Evolutionary conservation across 495 filamentous ascomycete species (phyloP).

Genomic region (Evansstolkia leycettana): DNA sequence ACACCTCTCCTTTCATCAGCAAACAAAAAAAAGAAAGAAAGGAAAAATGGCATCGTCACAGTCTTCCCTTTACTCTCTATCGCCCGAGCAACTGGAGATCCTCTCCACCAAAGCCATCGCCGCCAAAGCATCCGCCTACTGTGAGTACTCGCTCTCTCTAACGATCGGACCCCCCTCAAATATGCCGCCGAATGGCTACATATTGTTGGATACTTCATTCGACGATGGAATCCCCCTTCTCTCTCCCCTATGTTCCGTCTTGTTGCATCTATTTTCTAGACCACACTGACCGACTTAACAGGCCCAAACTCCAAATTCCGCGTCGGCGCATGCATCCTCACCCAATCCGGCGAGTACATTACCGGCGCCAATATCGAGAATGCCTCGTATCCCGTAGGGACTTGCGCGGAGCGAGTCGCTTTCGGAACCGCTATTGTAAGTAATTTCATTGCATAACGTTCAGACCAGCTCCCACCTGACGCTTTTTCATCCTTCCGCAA

Average conservation of each 20-base stretch:
- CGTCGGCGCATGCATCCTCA: conserved; percentile 74
- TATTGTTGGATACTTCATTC: too few species aligned
- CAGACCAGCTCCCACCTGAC: background rate
- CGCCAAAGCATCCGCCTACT: conserved; percentile 70
- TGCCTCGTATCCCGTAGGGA: conserved; percentile 80
- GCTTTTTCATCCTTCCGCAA: background rate
- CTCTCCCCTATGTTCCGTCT: too few species aligned
- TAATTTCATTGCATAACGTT: background rate
- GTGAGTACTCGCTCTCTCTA: conserved; percentile 22
- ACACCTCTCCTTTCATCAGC: too few species aligned
- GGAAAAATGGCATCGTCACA: too few species aligned
- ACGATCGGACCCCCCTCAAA: background rate
- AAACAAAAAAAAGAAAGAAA: too few species aligned
- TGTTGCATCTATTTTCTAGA: too few species aligned
- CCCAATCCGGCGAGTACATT: conserved; percentile 45
- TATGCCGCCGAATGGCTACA: too few species aligned
- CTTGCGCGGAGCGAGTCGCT: conserved; percentile 86
- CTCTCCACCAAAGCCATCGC: conserved; percentile 46
- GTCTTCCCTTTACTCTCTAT: conserved; percentile 31
- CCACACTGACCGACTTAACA: too few species aligned
- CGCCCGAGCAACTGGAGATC: conserved; percentile 43
- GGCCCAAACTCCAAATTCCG: conserved; percentile 89
- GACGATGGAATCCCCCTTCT: too few species aligned
- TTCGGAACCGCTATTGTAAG: conserved; percentile 66
- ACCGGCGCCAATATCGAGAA: conserved; percentile 90